Conservation (phyloP, 768 basidiomycete species). For the Clitopilus passeckerianus region DNA sequence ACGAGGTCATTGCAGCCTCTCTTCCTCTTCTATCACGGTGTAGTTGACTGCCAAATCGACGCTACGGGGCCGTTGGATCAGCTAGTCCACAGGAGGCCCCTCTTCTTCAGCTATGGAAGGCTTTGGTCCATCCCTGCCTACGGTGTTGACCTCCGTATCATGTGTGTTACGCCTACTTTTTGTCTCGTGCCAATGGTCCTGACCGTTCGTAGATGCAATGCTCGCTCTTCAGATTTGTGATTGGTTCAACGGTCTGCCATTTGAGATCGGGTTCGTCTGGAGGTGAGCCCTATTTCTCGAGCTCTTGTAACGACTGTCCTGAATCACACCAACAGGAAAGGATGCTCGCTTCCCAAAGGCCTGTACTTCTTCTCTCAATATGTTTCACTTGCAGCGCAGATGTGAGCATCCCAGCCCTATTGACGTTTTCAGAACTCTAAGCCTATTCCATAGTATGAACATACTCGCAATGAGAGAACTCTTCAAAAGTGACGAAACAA, state of each 20-base stretch:
- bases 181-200: background rate
- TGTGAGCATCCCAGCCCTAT: no score
- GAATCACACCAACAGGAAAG: background rate
- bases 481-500: background rate
- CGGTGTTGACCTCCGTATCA: background rate
- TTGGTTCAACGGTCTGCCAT: background rate
- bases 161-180: background rate
- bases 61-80: no score
- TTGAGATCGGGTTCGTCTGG: background rate
- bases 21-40: no score
- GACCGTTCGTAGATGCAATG: background rate
- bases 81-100: no score
- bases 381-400: background rate
- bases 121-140: background rate
- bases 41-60: no score
- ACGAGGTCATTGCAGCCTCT: no score
- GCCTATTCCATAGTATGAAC: background rate
- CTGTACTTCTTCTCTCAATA: background rate
- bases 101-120: background rate
- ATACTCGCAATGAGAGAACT: background rate
- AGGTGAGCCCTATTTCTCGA: background rate
- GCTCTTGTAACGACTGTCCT: no score
- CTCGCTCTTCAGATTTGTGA: background rate
- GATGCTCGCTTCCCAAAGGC: background rate
- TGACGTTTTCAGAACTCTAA: no score